Conservation (phyloP, 805 yeast species). For the Wickerhamomyces silvicola region DNA sequence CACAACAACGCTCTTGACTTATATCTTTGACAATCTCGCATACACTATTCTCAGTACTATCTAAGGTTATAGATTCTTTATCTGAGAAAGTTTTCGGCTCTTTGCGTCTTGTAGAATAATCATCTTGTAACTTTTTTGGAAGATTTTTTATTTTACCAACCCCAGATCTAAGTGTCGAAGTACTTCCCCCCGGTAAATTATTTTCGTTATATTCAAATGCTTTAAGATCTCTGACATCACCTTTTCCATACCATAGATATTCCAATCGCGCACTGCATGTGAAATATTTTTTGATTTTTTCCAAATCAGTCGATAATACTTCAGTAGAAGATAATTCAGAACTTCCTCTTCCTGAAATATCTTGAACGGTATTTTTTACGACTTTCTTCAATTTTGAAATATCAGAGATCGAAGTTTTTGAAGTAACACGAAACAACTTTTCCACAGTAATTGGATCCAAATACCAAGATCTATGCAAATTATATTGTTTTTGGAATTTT, state of each 20-base stretch:
- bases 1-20: too few relatives aligned
- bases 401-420: slow-evolving; percentile 37
- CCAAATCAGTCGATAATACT: slow-evolving; percentile 33
- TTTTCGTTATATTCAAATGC: slow-evolving; percentile 15
- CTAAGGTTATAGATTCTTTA: neutral
- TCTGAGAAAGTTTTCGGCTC: too few relatives aligned
- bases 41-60: too few relatives aligned
- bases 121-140: slow-evolving; percentile 19
- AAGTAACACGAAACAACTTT: slow-evolving; percentile 40
- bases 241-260: slow-evolving; percentile 47
- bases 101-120: slow-evolving; percentile 8
- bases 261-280: slow-evolving; percentile 28
- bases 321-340: slow-evolving; percentile 29
- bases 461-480: slow-evolving; percentile 42
- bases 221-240: slow-evolving; percentile 30
- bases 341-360: slow-evolving; percentile 39
- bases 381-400: slow-evolving; percentile 52
- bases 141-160: slow-evolving; percentile 21
- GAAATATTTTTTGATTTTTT: slow-evolving; percentile 20
- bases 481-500: slow-evolving; percentile 70
- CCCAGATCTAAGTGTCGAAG: slow-evolving; percentile 15
- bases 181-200: slow-evolving; percentile 3
- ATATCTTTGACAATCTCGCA: too few relatives aligned
- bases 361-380: slow-evolving; percentile 70
- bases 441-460: slow-evolving; percentile 53